Conservation (phyloP, 768 basidiomycete genomes). For the Inosperma sp. region DNA sequence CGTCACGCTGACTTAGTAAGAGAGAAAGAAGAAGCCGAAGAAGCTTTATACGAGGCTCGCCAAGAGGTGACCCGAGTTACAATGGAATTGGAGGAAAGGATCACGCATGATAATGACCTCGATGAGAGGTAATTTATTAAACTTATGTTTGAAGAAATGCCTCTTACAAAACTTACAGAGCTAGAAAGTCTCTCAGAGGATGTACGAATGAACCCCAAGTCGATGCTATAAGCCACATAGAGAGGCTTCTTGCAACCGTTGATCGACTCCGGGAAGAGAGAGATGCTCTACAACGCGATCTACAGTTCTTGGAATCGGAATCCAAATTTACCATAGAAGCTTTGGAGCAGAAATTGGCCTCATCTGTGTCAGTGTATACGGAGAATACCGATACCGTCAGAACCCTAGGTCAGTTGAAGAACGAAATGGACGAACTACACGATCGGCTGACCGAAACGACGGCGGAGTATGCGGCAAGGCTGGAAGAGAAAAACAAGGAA, state of each 20-base stretch:
- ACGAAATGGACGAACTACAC: constrained; percentile 29
- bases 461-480: constrained; percentile 15
- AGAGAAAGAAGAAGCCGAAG: constrained; percentile 50
- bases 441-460: constrained; percentile 16
- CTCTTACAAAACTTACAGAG: constrained; percentile 12
- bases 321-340: constrained; percentile 59
- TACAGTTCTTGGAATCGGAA: constrained; percentile 68
- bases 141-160: neutral
- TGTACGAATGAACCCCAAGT: constrained; percentile 24
- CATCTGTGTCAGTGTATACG: constrained; percentile 22
- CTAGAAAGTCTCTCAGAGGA: constrained; percentile 15
- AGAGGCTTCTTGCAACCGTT: constrained; percentile 55
- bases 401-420: constrained; percentile 24
- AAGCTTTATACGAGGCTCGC: constrained; percentile 38
- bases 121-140: constrained; percentile 19
- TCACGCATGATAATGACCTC: constrained; percentile 20
- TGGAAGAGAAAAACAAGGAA: constrained; percentile 26
- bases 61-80: constrained; percentile 28
- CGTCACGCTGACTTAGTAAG: constrained; percentile 42
- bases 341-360: constrained; percentile 40
- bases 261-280: constrained; percentile 66
- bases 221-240: constrained; percentile 39
- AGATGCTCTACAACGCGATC: constrained; percentile 54
- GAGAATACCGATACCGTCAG: constrained; percentile 19
- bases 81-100: constrained; percentile 22